A percentile compares a stretch with the other conserved stretches of the same genome.
These are phyloP conservation scores for Nakazawaea laoshanensis DNA, from an alignment of 805 yeast genomes.

Conservation along the genomic window DNA sequence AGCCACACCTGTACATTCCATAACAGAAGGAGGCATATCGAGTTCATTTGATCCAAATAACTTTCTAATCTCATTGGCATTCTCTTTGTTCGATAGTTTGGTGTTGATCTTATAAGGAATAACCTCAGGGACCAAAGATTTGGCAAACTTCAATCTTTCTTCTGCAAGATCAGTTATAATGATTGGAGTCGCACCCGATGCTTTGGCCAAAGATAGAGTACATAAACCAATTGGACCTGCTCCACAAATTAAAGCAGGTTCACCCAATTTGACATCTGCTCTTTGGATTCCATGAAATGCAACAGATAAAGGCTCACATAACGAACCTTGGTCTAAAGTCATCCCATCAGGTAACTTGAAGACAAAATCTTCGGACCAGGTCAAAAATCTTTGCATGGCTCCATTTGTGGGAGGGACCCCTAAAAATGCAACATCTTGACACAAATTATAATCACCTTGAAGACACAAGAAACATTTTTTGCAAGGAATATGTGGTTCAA, in stretches of 20 bases:
- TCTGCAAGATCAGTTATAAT: slow-evolving; percentile 39
- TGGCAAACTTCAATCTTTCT: slow-evolving; percentile 37
- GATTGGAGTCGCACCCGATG: slow-evolving; percentile 45
- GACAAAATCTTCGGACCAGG: slow-evolving; percentile 23
- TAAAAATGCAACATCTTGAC: slow-evolving; percentile 27
- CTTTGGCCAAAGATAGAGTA: slow-evolving; percentile 37
- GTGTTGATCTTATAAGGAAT: slow-evolving; percentile 33
- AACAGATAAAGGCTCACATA: slow-evolving; percentile 47
- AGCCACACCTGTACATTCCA: slow-evolving; percentile 51
- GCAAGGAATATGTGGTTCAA: slow-evolving; percentile 52
- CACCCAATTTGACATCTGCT: slow-evolving; percentile 39
- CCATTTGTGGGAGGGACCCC: slow-evolving; percentile 31
- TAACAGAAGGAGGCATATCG: slow-evolving; percentile 31
- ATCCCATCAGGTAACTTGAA: slow-evolving; percentile 31
- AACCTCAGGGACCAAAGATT: slow-evolving; percentile 35
- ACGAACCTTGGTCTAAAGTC: slow-evolving; percentile 44
- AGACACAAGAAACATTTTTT: slow-evolving; percentile 27
- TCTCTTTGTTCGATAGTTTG: slow-evolving; percentile 23
- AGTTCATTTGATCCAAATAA: slow-evolving; percentile 27
- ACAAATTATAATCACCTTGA: slow-evolving; percentile 32
- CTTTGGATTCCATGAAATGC: slow-evolving; percentile 44
- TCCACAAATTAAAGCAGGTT: slow-evolving; percentile 40
- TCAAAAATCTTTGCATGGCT: slow-evolving; percentile 28
- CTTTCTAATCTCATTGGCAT: slow-evolving; percentile 27
- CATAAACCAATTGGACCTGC: slow-evolving; percentile 56